Conservation (phyloP, 371 early-diverging fungal species). For the Mucor lusitanicus region DNA sequence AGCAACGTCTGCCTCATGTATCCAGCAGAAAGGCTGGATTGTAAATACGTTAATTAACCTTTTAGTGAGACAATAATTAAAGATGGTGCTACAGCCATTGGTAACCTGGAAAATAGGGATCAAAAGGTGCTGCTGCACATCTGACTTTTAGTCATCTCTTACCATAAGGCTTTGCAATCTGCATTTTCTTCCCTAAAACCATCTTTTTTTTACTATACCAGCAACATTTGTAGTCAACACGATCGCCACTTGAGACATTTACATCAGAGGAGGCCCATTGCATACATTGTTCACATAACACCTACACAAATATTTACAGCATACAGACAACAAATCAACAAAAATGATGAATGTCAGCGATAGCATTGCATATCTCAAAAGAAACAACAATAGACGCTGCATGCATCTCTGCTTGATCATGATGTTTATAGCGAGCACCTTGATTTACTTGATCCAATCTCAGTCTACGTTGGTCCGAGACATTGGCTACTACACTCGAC, state of each 20-base stretch:
- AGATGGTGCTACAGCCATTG: not conserved
- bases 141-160: not conserved
- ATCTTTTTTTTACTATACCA: not conserved
- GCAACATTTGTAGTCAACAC: not conserved
- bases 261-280: not conserved
- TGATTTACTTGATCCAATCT: not conserved
- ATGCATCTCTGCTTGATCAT: not conserved
- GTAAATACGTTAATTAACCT: too few species aligned
- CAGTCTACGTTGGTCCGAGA: constrained; percentile 22
- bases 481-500: constrained; percentile 35
- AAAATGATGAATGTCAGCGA: not conserved
- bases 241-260: not conserved
- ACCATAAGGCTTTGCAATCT: not conserved
- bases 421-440: not conserved
- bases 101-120: not conserved
- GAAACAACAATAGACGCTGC: not conserved
- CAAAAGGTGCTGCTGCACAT: not conserved
- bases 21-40: too few species aligned
- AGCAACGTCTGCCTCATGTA: too few species aligned
- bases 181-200: not conserved
- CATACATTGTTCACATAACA: not conserved
- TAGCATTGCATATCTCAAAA: not conserved
- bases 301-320: not conserved
- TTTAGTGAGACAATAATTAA: not conserved
- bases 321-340: not conserved